phyloP scores from a whole-genome alignment of 2,329 filamentous ascomycete species.

The Botrytis deweyae region DNA sequence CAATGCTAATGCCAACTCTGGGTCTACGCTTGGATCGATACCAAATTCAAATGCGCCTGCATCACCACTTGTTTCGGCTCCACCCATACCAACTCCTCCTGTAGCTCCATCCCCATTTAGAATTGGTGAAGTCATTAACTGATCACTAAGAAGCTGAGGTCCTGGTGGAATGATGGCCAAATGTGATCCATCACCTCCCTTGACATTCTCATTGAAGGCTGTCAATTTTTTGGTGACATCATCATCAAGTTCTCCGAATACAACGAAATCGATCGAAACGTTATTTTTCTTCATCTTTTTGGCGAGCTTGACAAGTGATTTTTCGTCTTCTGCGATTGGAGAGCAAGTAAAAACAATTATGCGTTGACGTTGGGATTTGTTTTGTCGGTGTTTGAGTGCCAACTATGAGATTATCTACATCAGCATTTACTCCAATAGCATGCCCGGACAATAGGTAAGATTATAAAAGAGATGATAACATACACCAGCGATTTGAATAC shows the following conservation, averaged over 20 bases:
- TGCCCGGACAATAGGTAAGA: neutral
- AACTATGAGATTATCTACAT: constrained; percentile 56
- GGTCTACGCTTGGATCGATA: constrained; percentile 87
- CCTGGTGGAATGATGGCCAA: constrained; percentile 88
- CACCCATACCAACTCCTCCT: constrained; percentile 53
- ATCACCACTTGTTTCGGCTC: constrained; percentile 52
- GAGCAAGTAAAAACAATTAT: constrained; percentile 98
- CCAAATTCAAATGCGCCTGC: constrained; percentile 76
- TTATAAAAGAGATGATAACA: constrained; percentile 40
- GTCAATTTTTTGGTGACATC: constrained; percentile 90
- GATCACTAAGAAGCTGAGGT: constrained; percentile 87
- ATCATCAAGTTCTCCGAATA: constrained; percentile 90
- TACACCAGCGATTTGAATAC: constrained; percentile 93
- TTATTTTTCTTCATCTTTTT: constrained; percentile 99
- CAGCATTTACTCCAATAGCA: neutral
- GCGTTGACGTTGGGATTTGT: constrained; percentile 93
- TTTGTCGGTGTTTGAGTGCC: constrained; percentile 95
- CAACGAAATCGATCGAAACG: constrained; percentile 89
- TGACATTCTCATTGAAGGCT: constrained; percentile 90
- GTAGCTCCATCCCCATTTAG: constrained; percentile 75
- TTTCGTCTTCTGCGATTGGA: constrained; percentile 84
- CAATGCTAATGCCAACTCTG: constrained; percentile 88
- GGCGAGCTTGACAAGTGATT: constrained; percentile 81
- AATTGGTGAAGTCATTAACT: constrained; percentile 86
- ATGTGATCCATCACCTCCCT: constrained; percentile 86